Evolutionary conservation across 805 yeast species (phyloP).

Genomic region (Kodamaea jinghongensis): DNA sequence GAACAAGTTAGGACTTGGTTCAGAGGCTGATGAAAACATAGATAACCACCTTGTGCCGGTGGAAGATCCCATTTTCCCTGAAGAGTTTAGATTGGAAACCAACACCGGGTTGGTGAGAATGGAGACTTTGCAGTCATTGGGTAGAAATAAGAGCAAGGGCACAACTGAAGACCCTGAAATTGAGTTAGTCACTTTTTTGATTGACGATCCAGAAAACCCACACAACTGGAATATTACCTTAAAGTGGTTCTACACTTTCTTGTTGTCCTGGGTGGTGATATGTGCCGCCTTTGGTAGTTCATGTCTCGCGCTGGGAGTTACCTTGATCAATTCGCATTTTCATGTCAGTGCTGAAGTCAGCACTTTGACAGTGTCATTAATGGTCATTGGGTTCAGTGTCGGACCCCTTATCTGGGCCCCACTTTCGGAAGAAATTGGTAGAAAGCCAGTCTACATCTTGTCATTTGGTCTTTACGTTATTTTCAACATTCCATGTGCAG

Average conservation of each 20-base stretch:
- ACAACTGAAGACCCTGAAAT: conserved; percentile 58
- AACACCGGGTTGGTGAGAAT: conserved; percentile 85
- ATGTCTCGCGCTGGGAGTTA: conserved; percentile 82
- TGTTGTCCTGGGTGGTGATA: conserved; percentile 70
- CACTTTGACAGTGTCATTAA: conserved; percentile 72
- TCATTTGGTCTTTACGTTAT: conserved; percentile 72
- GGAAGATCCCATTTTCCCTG: conserved; percentile 79
- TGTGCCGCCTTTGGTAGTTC: conserved; percentile 94
- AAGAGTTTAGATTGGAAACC: conserved; percentile 87
- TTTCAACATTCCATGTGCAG: conserved; percentile 85
- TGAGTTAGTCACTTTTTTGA: conserved; percentile 79
- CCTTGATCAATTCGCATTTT: conserved; percentile 61
- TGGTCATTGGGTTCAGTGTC: conserved; percentile 84
- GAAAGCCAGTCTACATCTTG: conserved; percentile 77
- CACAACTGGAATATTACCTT: conserved; percentile 66
- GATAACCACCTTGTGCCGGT: conserved; percentile 48
- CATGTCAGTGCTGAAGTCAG: conserved; percentile 77
- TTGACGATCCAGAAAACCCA: conserved; percentile 86
- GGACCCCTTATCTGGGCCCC: conserved; percentile 94
- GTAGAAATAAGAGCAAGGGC: conserved; percentile 41
- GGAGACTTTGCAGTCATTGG: conserved; percentile 62
- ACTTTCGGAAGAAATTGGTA: conserved; percentile 77
- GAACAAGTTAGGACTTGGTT: conserved; percentile 54
- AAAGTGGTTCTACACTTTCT: conserved; percentile 66
- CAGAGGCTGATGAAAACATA: conserved; percentile 50